These are phyloP conservation scores for Aureobasidium namibiae DNA, from an alignment of 2,329 filamentous ascomycete genomes.

Conservation along the genomic window DNA sequence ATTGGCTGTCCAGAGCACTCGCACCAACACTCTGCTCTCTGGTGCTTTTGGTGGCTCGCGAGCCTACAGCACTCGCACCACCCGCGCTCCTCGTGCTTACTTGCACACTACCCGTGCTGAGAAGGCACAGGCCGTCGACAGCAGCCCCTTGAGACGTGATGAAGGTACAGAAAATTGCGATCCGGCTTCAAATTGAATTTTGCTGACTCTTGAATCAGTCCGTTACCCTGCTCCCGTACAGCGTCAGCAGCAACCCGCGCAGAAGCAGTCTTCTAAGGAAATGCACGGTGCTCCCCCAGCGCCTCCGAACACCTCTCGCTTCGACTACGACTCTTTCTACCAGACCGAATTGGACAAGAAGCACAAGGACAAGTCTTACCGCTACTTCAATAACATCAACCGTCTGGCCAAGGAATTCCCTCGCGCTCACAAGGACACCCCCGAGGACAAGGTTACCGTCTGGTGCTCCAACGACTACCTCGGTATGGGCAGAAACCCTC, in stretches of 20 bases:
- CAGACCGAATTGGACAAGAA: slow-evolving; percentile 87
- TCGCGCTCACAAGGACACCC: slow-evolving; percentile 77
- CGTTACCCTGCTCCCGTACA: slow-evolving; percentile 8
- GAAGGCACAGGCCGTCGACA: slow-evolving; percentile 69
- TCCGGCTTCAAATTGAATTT: background rate
- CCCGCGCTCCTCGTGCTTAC: slow-evolving; percentile 57
- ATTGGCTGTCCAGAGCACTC: slow-evolving; percentile 68
- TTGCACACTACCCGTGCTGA: slow-evolving; percentile 74
- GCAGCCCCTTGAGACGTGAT: slow-evolving; percentile 42
- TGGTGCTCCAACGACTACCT: slow-evolving; percentile 99
- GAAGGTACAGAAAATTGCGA: slow-evolving; percentile 32
- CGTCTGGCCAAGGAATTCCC: slow-evolving; percentile 94
- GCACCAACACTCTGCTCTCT: slow-evolving; percentile 38
- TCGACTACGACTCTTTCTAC: slow-evolving; percentile 91
- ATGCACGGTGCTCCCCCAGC: slow-evolving; percentile 30
- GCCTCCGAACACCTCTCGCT: slow-evolving; percentile 50
- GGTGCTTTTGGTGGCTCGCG: slow-evolving; percentile 43
- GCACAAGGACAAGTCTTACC: slow-evolving; percentile 98
- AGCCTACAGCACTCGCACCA: slow-evolving; percentile 41
- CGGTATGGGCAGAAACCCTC: slow-evolving; percentile 87
- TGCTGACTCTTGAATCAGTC: background rate
- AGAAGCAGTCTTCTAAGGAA: slow-evolving; percentile 1
- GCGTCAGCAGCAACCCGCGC: background rate
- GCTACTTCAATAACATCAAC: slow-evolving; percentile 99
- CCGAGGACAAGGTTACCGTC: slow-evolving; percentile 82